Evolutionary conservation across 2,329 filamentous ascomycete species (phyloP).

Genomic region (Fusarium oligoseptatum): DNA sequence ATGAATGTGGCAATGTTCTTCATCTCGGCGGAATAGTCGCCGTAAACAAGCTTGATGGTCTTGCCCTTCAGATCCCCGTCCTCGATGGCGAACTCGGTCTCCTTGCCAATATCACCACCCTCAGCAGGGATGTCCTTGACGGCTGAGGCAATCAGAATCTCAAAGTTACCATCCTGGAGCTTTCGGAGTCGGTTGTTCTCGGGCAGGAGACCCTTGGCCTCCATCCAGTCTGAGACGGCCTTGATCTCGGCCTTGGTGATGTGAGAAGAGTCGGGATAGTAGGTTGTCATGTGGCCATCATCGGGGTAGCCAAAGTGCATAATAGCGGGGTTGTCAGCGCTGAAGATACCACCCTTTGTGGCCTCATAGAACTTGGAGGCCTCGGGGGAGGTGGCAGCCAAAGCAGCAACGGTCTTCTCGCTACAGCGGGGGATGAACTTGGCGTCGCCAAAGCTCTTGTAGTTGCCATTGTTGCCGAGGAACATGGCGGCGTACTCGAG

Average conservation of each 20-base stretch:
- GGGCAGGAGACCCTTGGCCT: constrained; percentile 76
- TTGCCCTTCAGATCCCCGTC: constrained; percentile 74
- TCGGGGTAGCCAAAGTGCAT: constrained; percentile 84
- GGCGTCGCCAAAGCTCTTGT: constrained; percentile 88
- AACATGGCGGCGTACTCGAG: constrained; percentile 84
- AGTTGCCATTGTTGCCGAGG: constrained; percentile 85
- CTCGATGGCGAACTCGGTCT: constrained; percentile 70
- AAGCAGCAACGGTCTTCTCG: constrained; percentile 72
- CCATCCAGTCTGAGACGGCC: constrained; percentile 79
- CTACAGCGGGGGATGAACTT: constrained; percentile 84
- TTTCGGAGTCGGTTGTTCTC: constrained; percentile 85
- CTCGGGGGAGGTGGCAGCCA: constrained; percentile 72
- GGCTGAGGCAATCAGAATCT: constrained; percentile 81
- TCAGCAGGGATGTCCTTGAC: constrained; percentile 68
- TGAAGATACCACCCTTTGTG: constrained; percentile 80
- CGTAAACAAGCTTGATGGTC: constrained; percentile 78
- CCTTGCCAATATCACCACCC: constrained; percentile 78
- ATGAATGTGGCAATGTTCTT: constrained; percentile 74
- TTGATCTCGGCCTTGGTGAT: constrained; percentile 83
- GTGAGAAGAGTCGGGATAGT: constrained; percentile 81
- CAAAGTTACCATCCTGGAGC: constrained; percentile 72
- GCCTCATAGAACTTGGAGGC: constrained; percentile 75
- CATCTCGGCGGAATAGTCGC: constrained; percentile 82
- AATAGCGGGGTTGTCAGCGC: constrained; percentile 71
- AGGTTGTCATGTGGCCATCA: constrained; percentile 82